Percentiles rank a stretch among this genome's conserved stretches.
phyloP scores from a whole-genome alignment of 73 alveolate genomes.

The Paraurostyla sp. region DNA sequence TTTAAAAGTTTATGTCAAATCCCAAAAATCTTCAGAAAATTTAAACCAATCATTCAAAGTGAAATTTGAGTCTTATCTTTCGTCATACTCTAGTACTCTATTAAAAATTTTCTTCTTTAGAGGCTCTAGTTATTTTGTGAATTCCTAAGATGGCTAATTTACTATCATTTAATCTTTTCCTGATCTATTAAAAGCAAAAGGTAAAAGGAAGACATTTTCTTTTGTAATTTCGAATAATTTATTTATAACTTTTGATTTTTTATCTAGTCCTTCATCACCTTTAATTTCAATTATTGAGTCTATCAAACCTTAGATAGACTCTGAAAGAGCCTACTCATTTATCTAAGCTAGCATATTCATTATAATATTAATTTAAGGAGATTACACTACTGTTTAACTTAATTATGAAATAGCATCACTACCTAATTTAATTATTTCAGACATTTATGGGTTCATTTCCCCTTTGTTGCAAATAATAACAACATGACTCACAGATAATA shows the following conservation, averaged over 20 bases:
- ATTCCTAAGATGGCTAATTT: not conserved
- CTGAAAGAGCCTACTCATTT: not conserved
- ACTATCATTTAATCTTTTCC: not conserved
- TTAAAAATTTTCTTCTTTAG: not conserved
- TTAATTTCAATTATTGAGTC: not conserved
- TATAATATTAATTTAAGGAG: not conserved
- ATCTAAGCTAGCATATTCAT: slow-evolving; percentile 49
- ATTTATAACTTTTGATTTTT: too few relatives aligned
- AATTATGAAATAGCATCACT: not conserved
- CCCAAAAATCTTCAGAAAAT: not conserved
- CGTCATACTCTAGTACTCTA: not conserved
- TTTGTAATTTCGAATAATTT: not conserved
- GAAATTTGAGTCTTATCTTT: not conserved
- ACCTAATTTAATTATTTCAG: slow-evolving; percentile 30
- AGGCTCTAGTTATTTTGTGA: not conserved
- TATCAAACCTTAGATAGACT: not conserved
- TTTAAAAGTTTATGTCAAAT: not conserved
- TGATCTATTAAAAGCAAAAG: slow-evolving; percentile 16
- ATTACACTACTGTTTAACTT: not conserved
- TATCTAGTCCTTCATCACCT: not conserved
- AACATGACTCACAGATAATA: slow-evolving; percentile 35
- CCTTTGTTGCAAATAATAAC: slow-evolving; percentile 56
- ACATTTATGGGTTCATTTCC: slow-evolving; percentile 38
- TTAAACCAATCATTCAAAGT: slow-evolving; percentile 22
- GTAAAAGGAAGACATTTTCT: slow-evolving; percentile 5